These are phyloP conservation scores for Carex arenaria DNA, from an alignment of 202 grass and related monocot species.

Conservation along the genomic window DNA sequence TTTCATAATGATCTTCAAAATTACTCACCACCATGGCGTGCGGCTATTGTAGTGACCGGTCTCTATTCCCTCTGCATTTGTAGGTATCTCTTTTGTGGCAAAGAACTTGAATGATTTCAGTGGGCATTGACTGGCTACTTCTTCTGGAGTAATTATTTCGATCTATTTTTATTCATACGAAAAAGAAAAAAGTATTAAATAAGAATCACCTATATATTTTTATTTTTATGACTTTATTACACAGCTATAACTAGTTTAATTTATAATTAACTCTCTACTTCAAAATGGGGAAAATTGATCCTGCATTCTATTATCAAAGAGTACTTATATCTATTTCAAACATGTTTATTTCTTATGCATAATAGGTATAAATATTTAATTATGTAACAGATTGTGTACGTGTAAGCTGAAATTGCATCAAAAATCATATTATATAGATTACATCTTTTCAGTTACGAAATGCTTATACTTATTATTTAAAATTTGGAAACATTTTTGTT, in stretches of 20 bases:
- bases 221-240: background rate
- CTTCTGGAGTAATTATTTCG: conserved; percentile 24
- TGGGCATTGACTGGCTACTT: conserved; percentile 43
- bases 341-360: too few species aligned
- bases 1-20: background rate
- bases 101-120: conserved; percentile 50
- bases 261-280: background rate
- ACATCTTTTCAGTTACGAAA: too few species aligned
- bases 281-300: too few species aligned
- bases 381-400: too few species aligned
- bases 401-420: too few species aligned
- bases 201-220: background rate
- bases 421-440: too few species aligned
- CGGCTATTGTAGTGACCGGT: conserved; percentile 33
- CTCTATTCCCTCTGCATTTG: conserved; percentile 27
- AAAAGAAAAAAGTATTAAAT: background rate
- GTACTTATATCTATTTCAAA: too few species aligned
- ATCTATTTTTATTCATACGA: conserved; percentile 17
- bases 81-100: conserved; percentile 34
- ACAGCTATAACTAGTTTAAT: background rate
- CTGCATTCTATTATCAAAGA: too few species aligned
- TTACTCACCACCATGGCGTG: conserved; percentile 46
- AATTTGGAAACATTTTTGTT: too few species aligned
- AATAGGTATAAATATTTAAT: too few species aligned
- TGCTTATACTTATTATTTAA: too few species aligned